Conservation (phyloP, 208 protist genomes). For the Leishmania amazonensis region DNA sequence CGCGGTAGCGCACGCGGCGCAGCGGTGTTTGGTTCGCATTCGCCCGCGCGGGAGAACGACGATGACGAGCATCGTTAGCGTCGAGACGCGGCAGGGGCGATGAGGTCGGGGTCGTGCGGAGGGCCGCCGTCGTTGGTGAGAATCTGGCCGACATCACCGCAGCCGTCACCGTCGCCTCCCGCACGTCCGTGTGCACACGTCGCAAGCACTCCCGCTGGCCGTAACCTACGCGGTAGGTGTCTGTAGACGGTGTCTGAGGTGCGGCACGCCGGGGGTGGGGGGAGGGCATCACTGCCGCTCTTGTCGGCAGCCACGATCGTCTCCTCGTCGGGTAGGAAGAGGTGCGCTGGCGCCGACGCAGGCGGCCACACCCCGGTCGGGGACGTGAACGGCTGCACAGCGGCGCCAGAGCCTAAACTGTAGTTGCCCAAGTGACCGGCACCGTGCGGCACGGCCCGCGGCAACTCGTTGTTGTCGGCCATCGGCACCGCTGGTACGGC, state of each 20-base stretch:
- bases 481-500: no score
- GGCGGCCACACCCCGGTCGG: not conserved
- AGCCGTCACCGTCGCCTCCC: not conserved
- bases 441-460: no score
- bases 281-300: no score
- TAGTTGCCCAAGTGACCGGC: no score
- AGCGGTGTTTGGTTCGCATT: not conserved
- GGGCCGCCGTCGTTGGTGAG: no score
- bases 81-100: not conserved
- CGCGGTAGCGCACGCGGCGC: constrained; percentile 1
- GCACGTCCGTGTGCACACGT: not conserved
- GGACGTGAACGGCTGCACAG: not conserved
- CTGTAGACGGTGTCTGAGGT: not conserved
- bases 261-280: no score
- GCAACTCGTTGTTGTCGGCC: no score
- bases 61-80: no score
- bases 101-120: not conserved
- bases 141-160: not conserved
- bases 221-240: not conserved
- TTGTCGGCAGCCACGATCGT: no score
- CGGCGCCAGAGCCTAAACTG: not conserved
- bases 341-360: not conserved
- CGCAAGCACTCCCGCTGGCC: not conserved
- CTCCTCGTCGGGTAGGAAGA: no score
- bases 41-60: not conserved